A percentile compares a stretch with the other conserved stretches of the same genome.
These are phyloP conservation scores for Chalaropsis ovoidea DNA, from an alignment of 2,329 filamentous ascomycete species.

Conservation along the genomic window DNA sequence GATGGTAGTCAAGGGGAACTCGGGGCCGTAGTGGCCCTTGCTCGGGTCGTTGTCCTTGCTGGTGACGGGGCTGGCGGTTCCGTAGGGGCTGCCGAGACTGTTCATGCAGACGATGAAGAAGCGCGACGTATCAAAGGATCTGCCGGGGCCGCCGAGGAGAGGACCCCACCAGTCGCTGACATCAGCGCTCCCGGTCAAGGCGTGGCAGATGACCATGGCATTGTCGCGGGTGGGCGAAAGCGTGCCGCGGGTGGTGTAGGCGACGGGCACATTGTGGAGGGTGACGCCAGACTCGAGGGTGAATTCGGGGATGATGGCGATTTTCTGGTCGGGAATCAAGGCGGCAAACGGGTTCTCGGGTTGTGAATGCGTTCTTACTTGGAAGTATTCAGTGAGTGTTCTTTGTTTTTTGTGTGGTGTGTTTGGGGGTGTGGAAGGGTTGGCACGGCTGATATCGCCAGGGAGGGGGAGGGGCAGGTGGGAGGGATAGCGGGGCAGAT, in stretches of 20 bases:
- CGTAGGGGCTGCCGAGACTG: slow-evolving; percentile 74
- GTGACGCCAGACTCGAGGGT: slow-evolving; percentile 85
- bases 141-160: slow-evolving; percentile 63
- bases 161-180: slow-evolving; percentile 85
- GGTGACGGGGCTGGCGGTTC: slow-evolving; percentile 79
- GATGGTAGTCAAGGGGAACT: slow-evolving; percentile 92
- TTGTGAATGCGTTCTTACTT: slow-evolving; percentile 58
- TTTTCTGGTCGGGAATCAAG: slow-evolving; percentile 79
- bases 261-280: slow-evolving; percentile 63
- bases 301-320: slow-evolving; percentile 79
- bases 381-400: slow-evolving; percentile 51
- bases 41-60: slow-evolving; percentile 68
- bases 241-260: slow-evolving; percentile 55
- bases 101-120: slow-evolving; percentile 86
- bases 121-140: slow-evolving; percentile 68
- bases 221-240: slow-evolving; percentile 52
- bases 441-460: background rate
- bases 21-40: slow-evolving; percentile 77
- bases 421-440: too few relatives aligned
- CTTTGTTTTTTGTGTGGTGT: slow-evolving; percentile 30
- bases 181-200: slow-evolving; percentile 74
- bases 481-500: slow-evolving; percentile 1
- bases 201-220: slow-evolving; percentile 71
- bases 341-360: slow-evolving; percentile 83
- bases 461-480: slow-evolving; percentile 1